These are phyloP conservation scores for Setomelanomma holmii DNA, from an alignment of 2,329 filamentous ascomycete species.

Conservation along the genomic window DNA sequence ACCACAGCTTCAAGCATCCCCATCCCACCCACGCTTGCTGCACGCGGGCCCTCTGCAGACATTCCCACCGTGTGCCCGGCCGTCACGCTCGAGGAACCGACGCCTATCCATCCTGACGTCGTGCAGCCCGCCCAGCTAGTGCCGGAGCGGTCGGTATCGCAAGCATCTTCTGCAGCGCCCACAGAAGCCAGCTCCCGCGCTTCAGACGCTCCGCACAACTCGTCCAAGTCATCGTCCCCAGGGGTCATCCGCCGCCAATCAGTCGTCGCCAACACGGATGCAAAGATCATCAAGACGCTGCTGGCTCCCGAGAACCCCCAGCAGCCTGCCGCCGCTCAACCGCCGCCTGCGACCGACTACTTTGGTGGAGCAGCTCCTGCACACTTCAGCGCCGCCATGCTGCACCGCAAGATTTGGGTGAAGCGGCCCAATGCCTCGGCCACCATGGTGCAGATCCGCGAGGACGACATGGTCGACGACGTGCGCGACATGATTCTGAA, in stretches of 20 bases:
- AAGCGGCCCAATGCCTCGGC: slow-evolving; percentile 84
- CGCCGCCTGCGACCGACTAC: slow-evolving; percentile 48
- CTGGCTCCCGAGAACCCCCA: slow-evolving; percentile 53
- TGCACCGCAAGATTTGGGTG: slow-evolving; percentile 89
- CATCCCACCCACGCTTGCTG: too few relatives aligned
- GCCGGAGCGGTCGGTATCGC: slow-evolving; percentile 19
- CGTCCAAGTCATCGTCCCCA: slow-evolving; percentile 39
- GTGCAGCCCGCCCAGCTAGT: slow-evolving; percentile 23
- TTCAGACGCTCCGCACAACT: not conserved
- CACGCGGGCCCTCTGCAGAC: too few relatives aligned
- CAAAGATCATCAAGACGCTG: slow-evolving; percentile 59
- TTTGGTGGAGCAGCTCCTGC: slow-evolving; percentile 43
- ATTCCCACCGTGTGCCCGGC: slow-evolving; percentile 27
- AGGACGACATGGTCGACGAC: slow-evolving; percentile 93
- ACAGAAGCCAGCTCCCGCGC: slow-evolving; percentile 17
- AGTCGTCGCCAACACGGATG: slow-evolving; percentile 50
- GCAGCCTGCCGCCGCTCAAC: slow-evolving; percentile 30
- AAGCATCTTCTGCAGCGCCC: slow-evolving; percentile 34
- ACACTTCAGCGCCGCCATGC: slow-evolving; percentile 43
- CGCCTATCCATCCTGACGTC: slow-evolving; percentile 32
- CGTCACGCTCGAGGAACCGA: slow-evolving; percentile 44
- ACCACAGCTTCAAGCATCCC: slow-evolving; percentile 9
- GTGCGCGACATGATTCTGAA: slow-evolving; percentile 88
- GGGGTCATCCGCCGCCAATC: slow-evolving; percentile 51
- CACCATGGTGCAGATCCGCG: slow-evolving; percentile 82